Evolutionary conservation across 2,329 filamentous ascomycete species (phyloP).

Genomic region (Aspergillus chevalieri): DNA sequence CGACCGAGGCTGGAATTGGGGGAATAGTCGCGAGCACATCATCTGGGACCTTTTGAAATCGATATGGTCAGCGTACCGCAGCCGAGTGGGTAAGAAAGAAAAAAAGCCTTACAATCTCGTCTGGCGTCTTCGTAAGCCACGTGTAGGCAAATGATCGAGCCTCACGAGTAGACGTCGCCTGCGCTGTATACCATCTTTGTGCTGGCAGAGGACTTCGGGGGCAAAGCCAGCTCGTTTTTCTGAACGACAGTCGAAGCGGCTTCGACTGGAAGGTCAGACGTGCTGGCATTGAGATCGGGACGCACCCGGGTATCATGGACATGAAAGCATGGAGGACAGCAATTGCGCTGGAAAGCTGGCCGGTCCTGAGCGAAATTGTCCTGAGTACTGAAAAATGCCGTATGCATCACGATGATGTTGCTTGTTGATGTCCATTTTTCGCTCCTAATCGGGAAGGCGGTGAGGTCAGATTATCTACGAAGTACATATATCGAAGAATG

Average conservation of each 20-base stretch:
- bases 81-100: not conserved
- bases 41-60: conserved; percentile 19
- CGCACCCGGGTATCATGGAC: conserved; percentile 13
- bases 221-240: not conserved
- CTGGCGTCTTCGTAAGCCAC: conserved; percentile 27
- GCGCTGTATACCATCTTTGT: conserved; percentile 15
- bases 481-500: not conserved
- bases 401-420: not conserved
- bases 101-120: conserved; percentile 19
- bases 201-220: not conserved
- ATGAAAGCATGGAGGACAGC: conserved; percentile 15
- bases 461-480: not conserved
- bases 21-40: conserved; percentile 25
- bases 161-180: conserved; percentile 3
- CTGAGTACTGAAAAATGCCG: not conserved
- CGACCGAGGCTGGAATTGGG: conserved; percentile 9
- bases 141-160: conserved; percentile 21
- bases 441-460: not conserved
- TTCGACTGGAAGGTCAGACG: conserved; percentile 10
- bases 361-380: not conserved
- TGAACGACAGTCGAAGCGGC: conserved; percentile 3
- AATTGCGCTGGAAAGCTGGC: not conserved
- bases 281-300: conserved; percentile 12
- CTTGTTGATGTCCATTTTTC: not conserved
- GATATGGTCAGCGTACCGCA: not conserved